phyloP scores from a whole-genome alignment of 169 alveolate genomes.

The Plasmodium cynomolgi region DNA sequence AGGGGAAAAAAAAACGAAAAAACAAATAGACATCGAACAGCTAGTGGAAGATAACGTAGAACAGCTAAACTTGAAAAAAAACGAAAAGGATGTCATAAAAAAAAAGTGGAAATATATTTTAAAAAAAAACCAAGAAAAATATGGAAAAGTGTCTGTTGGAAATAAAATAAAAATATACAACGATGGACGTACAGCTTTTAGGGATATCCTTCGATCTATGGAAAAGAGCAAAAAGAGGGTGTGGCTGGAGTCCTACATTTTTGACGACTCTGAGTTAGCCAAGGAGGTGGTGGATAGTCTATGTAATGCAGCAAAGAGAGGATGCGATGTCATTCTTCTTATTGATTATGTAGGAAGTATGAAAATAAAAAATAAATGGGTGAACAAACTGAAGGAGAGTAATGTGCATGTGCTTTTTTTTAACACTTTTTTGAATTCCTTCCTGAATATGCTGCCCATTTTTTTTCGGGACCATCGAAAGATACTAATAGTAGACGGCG shows the following conservation, averaged over 20 bases:
- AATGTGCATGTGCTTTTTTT: constrained; percentile 68
- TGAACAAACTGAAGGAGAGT: constrained; percentile 13
- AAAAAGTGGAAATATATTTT: constrained; percentile 28
- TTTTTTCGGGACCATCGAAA: constrained; percentile 88
- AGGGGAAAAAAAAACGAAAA: neutral
- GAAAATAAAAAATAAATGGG: constrained; percentile 76
- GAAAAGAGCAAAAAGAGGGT: constrained; percentile 84
- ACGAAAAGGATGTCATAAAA: constrained; percentile 8
- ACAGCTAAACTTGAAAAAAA: neutral
- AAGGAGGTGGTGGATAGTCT: constrained; percentile 81
- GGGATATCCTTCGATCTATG: constrained; percentile 61
- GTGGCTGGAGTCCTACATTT: constrained; percentile 89
- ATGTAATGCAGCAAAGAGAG: constrained; percentile 86
- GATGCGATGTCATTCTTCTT: constrained; percentile 86
- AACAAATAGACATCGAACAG: neutral
- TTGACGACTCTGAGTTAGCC: constrained; percentile 86
- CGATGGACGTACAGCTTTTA: constrained; percentile 31
- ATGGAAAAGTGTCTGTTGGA: constrained; percentile 79
- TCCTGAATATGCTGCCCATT: constrained; percentile 77
- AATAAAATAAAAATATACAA: constrained; percentile 76
- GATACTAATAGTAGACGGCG: constrained; percentile 80
- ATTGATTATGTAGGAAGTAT: constrained; percentile 80
- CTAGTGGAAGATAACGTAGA: constrained; percentile 26
- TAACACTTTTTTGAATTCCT: constrained; percentile 67
- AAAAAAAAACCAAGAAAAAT: constrained; percentile 31